A percentile compares a stretch with the other conserved stretches of the same genome.
phyloP scores from a whole-genome alignment of 1,139 yeast genomes.

The Zygoascus sp. region DNA sequence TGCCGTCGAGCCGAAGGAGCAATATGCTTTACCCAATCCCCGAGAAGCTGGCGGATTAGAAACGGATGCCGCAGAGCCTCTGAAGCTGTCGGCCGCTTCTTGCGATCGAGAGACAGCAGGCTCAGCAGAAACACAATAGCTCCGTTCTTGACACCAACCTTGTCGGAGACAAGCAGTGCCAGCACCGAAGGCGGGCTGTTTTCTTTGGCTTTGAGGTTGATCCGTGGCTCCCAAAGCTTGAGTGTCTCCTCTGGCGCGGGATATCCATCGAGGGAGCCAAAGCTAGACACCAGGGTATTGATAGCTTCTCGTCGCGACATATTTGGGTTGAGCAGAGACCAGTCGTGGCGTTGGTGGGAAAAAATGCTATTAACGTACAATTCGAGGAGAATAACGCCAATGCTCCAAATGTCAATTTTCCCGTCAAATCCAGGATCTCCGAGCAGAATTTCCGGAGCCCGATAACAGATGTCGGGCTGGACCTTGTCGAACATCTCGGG shows the following conservation, averaged over 20 bases:
- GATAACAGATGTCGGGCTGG: conserved; percentile 9
- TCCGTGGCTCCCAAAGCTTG: conserved; percentile 7
- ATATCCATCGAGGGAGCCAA: conserved; percentile 9
- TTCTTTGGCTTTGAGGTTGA: conserved; percentile 9
- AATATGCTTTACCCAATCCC: conserved; percentile 10
- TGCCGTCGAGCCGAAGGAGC: not conserved
- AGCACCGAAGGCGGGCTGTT: conserved; percentile 6
- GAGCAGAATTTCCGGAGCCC: conserved; percentile 29
- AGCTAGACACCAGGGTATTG: conserved; percentile 7
- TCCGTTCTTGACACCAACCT: conserved; percentile 15
- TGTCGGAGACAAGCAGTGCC: conserved; percentile 7
- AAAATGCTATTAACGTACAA: conserved; percentile 9
- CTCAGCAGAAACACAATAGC: conserved; percentile 23
- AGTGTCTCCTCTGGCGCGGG: conserved; percentile 3
- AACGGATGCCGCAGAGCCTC: conserved; percentile 63
- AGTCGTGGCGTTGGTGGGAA: conserved; percentile 3
- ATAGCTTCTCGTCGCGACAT: conserved; percentile 4
- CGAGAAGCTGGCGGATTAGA: conserved; percentile 7
- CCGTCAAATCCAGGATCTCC: conserved; percentile 50
- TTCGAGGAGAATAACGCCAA: conserved; percentile 72
- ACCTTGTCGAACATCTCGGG: conserved; percentile 9
- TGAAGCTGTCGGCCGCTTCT: conserved; percentile 73
- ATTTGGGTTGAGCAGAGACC: conserved; percentile 5
- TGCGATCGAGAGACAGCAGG: conserved; percentile 66
- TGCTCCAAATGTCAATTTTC: conserved; percentile 94